Conservation (phyloP, 2,329 filamentous ascomycete species). For the Ampelomyces quisqualis region DNA sequence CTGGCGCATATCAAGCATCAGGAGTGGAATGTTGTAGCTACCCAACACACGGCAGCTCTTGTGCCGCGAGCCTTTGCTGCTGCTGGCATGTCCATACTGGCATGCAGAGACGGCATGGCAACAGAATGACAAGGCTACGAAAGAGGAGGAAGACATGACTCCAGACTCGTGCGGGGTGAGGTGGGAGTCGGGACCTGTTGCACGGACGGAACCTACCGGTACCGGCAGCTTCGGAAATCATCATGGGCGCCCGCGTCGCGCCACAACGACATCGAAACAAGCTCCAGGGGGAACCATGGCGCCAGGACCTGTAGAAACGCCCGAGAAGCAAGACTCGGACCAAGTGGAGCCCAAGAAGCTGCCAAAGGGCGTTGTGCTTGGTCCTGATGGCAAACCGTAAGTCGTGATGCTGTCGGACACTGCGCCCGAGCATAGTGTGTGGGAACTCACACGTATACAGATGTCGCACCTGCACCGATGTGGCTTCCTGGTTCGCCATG, state of each 20-base stretch:
- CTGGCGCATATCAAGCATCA: too few species aligned
- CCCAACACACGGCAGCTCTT: slow-evolving; percentile 61
- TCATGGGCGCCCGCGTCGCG: neutral
- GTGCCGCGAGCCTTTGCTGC: slow-evolving; percentile 62
- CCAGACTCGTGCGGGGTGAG: too few species aligned
- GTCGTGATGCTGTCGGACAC: slow-evolving; percentile 36
- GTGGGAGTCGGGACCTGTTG: too few species aligned
- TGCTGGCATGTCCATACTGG: slow-evolving; percentile 58
- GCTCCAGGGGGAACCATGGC: slow-evolving; percentile 18
- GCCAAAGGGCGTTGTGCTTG: slow-evolving; percentile 72
- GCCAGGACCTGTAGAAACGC: slow-evolving; percentile 22
- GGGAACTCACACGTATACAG: slow-evolving; percentile 49
- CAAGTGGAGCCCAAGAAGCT: slow-evolving; percentile 53
- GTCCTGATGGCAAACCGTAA: slow-evolving; percentile 82
- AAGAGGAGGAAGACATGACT: too few species aligned
- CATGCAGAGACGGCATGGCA: too few species aligned
- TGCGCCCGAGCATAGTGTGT: too few species aligned
- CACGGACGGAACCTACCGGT: slow-evolving; percentile 10
- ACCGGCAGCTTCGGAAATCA: slow-evolving; percentile 25
- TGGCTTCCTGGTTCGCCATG: slow-evolving; percentile 61
- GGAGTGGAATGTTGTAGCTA: slow-evolving; percentile 34
- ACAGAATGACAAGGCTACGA: too few species aligned
- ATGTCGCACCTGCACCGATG: slow-evolving; percentile 69
- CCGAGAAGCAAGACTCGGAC: slow-evolving; percentile 29
- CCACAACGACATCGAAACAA: neutral